Conservation (phyloP, 495 filamentous ascomycete genomes). For the Penicillium atrosanguineum region DNA sequence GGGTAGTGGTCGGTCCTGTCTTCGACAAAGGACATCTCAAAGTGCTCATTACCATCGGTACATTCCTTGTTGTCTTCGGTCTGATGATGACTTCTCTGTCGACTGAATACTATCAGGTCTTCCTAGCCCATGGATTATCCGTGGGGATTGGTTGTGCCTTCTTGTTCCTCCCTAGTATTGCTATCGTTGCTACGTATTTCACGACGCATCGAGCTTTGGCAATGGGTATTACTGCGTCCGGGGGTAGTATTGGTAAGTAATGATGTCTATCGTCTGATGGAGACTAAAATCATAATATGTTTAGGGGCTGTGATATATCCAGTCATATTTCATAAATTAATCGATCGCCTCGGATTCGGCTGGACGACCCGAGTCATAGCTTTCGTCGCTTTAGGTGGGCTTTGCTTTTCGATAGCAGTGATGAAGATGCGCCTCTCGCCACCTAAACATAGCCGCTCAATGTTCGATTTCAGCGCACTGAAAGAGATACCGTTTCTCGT, state of each 20-base stretch:
- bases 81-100: constrained; percentile 48
- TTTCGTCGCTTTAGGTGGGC: constrained; percentile 48
- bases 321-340: constrained; percentile 50
- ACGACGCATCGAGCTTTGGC: constrained; percentile 41
- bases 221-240: constrained; percentile 42
- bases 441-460: constrained; percentile 10
- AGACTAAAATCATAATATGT: too few species aligned
- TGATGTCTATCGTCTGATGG: too few species aligned
- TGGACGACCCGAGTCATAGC: constrained; percentile 55
- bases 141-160: constrained; percentile 41
- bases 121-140: constrained; percentile 40
- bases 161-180: constrained; percentile 42
- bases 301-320: constrained; percentile 48
- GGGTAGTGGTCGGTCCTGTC: constrained; percentile 41
- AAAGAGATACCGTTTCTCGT: constrained; percentile 34
- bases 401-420: constrained; percentile 34
- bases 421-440: constrained; percentile 27
- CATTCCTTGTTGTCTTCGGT: constrained; percentile 40
- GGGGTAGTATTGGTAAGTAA: constrained; percentile 31
- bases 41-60: constrained; percentile 25
- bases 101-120: constrained; percentile 35
- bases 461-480: constrained; percentile 37
- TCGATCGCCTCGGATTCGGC: constrained; percentile 46
- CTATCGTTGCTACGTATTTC: constrained; percentile 44
- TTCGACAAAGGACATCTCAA: constrained; percentile 45